Evolutionary conservation across 495 filamentous ascomycete species (phyloP).

Genomic region (Aspergillus mulundensis): DNA sequence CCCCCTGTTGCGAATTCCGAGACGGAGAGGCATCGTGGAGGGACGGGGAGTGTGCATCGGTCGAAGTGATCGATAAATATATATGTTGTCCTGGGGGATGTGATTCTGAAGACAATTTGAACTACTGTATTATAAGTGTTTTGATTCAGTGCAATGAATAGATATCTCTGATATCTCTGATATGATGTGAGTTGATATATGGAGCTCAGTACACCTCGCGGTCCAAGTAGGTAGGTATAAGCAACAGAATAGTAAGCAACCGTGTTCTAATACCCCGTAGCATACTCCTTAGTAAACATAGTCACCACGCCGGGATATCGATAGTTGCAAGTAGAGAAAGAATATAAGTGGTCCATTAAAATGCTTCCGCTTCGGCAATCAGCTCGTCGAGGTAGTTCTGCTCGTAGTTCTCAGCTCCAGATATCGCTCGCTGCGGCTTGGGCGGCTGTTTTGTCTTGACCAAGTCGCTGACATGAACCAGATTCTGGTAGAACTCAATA

Average conservation of each 20-base stretch:
- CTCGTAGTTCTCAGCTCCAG: conserved; percentile 13
- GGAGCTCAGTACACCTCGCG: no score
- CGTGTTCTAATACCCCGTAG: neutral
- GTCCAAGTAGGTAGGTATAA: neutral
- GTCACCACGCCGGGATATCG: neutral
- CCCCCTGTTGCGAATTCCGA: neutral
- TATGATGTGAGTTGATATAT: no score
- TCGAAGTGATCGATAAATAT: neutral
- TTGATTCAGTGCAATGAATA: no score
- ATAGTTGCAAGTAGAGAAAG: neutral
- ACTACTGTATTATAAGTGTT: no score
- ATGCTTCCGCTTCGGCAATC: conserved; percentile 2
- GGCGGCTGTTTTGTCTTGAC: conserved; percentile 25
- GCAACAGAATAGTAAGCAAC: neutral
- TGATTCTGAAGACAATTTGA: no score
- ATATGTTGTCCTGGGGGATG: no score
- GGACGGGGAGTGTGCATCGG: neutral
- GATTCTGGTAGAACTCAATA: conserved; percentile 72
- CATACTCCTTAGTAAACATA: neutral
- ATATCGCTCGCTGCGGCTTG: neutral
- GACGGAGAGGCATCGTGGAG: neutral
- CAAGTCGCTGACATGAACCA: conserved; percentile 53
- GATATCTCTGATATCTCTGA: no score
- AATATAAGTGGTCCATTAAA: neutral
- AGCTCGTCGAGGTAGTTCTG: conserved; percentile 7